A percentile compares a stretch with the other conserved stretches of the same genome.
These are phyloP conservation scores for Galerina sulciceps DNA, from an alignment of 768 basidiomycete species.

Conservation along the genomic window DNA sequence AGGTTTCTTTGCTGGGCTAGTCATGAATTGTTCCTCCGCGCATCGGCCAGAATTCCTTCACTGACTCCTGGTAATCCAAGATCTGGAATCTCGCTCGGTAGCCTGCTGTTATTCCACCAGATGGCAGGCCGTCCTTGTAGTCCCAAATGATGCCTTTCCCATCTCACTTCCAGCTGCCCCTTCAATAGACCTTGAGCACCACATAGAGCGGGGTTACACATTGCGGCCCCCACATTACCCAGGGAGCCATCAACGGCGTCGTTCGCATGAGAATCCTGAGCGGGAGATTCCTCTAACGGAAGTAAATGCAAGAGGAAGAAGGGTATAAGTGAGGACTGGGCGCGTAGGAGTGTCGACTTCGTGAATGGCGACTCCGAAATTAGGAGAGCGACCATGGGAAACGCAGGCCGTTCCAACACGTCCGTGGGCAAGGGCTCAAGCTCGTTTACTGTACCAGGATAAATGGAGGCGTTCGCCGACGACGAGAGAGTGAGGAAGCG, in stretches of 20 bases:
- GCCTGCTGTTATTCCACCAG: conserved; percentile 44
- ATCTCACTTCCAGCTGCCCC: conserved; percentile 67
- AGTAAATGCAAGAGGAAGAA: conserved; percentile 83
- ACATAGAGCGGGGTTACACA: conserved; percentile 74
- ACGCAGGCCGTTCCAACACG: background rate
- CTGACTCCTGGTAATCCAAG: background rate
- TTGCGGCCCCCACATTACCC: conserved; percentile 47
- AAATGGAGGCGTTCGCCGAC: conserved; percentile 6
- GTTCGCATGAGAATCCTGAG: background rate
- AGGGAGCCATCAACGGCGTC: conserved; percentile 3
- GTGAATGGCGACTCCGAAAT: conserved; percentile 86
- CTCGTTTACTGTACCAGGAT: background rate
- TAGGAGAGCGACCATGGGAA: conserved; percentile 69
- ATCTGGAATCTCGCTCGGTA: conserved; percentile 29
- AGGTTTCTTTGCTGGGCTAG: no score
- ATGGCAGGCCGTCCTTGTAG: conserved; percentile 45
- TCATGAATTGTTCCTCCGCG: no score
- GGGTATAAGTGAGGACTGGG: conserved; percentile 76
- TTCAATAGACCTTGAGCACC: conserved; percentile 57
- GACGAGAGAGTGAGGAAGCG: conserved; percentile 39
- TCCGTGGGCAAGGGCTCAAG: background rate
- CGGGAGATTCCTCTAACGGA: conserved; percentile 22
- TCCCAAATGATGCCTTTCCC: conserved; percentile 50
- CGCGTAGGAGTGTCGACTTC: conserved; percentile 66
- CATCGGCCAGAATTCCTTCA: no score